Evolutionary conservation across 2,329 filamentous ascomycete genomes (phyloP).

Genomic region (Fusarium drepaniforme): DNA sequence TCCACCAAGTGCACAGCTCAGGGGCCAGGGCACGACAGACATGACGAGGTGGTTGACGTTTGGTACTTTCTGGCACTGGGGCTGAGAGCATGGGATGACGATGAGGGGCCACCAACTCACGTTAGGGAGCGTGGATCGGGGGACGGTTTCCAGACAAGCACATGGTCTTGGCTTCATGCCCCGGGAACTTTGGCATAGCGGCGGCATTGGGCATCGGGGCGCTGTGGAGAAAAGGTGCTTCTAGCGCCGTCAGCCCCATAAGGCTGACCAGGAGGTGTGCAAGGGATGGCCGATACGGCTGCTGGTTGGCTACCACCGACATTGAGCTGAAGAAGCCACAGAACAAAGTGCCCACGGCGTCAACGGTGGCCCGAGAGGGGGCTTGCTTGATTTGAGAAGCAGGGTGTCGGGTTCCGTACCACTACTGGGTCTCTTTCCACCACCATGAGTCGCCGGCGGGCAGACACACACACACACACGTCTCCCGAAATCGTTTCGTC

Average conservation of each 20-base stretch:
- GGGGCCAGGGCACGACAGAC: constrained; percentile 22
- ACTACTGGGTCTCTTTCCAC: not conserved
- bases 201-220: constrained; percentile 27
- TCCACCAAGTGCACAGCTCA: constrained; percentile 35
- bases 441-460: not conserved
- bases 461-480: not conserved
- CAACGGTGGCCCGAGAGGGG: constrained; percentile 2
- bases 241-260: constrained; percentile 40
- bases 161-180: constrained; percentile 15
- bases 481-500: not conserved
- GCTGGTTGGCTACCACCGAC: constrained; percentile 23
- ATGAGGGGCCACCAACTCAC: constrained; percentile 15
- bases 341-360: not conserved
- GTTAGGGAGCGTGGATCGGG: constrained; percentile 16
- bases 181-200: constrained; percentile 39
- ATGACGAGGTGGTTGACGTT: constrained; percentile 29
- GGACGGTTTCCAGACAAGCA: constrained; percentile 19
- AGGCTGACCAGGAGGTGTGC: constrained; percentile 43
- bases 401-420: constrained; percentile 1
- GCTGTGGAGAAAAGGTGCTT: constrained; percentile 35
- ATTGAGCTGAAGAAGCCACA: constrained; percentile 20
- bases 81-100: constrained; percentile 12
- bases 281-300: constrained; percentile 12
- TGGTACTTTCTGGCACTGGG: constrained; percentile 16
- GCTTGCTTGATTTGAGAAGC: constrained; percentile 8